Base-by-base conservation (phyloP, 2,329 filamentous ascomycete species). In the Ophiobolus disseminans region DNA sequence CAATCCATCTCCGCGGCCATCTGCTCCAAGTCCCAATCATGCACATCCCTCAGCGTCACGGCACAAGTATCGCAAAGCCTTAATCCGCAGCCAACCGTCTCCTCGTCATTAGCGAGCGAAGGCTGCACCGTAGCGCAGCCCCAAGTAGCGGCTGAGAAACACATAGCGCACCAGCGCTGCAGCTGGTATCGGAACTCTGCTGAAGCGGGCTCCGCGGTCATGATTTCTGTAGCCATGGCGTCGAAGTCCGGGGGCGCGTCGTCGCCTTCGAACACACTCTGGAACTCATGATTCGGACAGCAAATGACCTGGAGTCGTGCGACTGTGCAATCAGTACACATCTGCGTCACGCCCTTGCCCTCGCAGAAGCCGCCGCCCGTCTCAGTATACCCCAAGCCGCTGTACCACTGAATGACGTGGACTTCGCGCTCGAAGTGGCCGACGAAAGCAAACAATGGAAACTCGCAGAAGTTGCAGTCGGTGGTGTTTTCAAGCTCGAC, bases 391-490 rank as follows among this genome's bases (percentile, higher is more conserved):
- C 70, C 75, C 14, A 63, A 58, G 1, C 71, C 70, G 30, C 69
- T 60, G 3, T 65, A 35, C 52, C 70, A 73, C 13, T 67, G 55
- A 3, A 74, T 62, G 2, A 76, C 68, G 36, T 73, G 61, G 0
- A 75, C 66, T 23, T 66, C 53, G 14, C 56, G 54, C 40, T 67
- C 60, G 2, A 69, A 73, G 3, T 73, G 60, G 1, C 78, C 77
- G 1, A 74, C 45, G 7, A 80, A 64, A 1, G 73, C 71, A 36
- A 77, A 79, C 0, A 60, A 41, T 10, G 73, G 68, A 11, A 75
- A 60, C 2, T 68, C 51, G 50, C 77, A 80, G 63, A 75, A 80
- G 48, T 73, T 68, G 54, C 77, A 80, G 19, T 54, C 47, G 2
- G 32, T 20, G 4, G 50, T 39, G 9, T 60, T 46, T 0, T 32